These are phyloP conservation scores for Trypanosoma cruzi DNA, from an alignment of 208 protist species.

Conservation along the genomic window DNA sequence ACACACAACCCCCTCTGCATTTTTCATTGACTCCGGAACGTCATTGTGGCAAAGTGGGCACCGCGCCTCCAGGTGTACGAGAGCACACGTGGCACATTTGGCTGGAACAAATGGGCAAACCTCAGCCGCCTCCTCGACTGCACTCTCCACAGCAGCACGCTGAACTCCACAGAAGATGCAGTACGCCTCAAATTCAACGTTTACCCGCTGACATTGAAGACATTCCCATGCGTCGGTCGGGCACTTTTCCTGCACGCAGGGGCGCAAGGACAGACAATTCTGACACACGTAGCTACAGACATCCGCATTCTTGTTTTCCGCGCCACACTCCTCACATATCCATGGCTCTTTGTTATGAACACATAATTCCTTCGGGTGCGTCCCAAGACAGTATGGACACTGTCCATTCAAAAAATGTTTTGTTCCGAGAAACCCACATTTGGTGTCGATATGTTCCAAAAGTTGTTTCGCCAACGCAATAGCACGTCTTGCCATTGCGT, in stretches of 20 bases:
- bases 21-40: conserved; percentile 38
- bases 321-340: conserved; percentile 62
- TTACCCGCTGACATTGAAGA: conserved; percentile 49
- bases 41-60: conserved; percentile 74
- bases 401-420: conserved; percentile 29
- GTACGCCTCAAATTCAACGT: conserved; percentile 79
- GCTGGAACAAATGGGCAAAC: conserved; percentile 63
- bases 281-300: conserved; percentile 82
- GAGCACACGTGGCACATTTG: conserved; percentile 58
- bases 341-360: conserved; percentile 36
- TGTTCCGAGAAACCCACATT: conserved; percentile 34
- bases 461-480: conserved; percentile 54
- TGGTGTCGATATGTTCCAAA: conserved; percentile 42
- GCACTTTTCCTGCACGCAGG: conserved; percentile 47
- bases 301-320: conserved; percentile 57
- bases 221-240: conserved; percentile 76
- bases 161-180: conserved; percentile 72
- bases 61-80: conserved; percentile 69
- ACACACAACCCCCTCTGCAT: conserved; percentile 52
- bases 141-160: conserved; percentile 18
- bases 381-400: conserved; percentile 72
- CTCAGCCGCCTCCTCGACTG: conserved; percentile 10
- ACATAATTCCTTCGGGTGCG: conserved; percentile 62
- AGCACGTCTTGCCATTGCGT: conserved; percentile 39
- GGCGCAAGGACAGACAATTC: conserved; percentile 66